Evolutionary conservation across 768 basidiomycete species (phyloP).

Genomic region (Podaxis mareebaensis): DNA sequence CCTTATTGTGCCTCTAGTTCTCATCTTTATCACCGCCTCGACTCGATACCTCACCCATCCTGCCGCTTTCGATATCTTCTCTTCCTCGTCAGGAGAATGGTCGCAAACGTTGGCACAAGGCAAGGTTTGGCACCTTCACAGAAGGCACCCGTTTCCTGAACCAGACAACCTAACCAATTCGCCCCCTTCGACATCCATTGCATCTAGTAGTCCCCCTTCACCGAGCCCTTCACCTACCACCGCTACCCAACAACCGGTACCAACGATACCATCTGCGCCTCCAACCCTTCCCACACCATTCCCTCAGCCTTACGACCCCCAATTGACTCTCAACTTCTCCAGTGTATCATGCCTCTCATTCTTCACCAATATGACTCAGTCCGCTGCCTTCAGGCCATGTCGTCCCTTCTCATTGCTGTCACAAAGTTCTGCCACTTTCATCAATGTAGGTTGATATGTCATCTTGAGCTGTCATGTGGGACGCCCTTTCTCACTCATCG

Average conservation of each 20-base stretch:
- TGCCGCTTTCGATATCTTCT: constrained; percentile 42
- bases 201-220: constrained; percentile 14
- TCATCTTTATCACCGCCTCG: constrained; percentile 54
- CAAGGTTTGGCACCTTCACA: constrained; percentile 41
- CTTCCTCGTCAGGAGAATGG: constrained; percentile 25
- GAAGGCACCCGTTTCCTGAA: constrained; percentile 36
- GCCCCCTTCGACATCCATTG: constrained; percentile 4
- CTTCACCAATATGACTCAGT: constrained; percentile 73
- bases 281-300: constrained; percentile 73
- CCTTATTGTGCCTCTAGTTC: constrained; percentile 53
- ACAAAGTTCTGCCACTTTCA: constrained; percentile 53
- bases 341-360: constrained; percentile 65
- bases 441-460: constrained; percentile 42
- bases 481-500: constrained; percentile 13
- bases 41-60: constrained; percentile 54
- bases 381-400: constrained; percentile 64
- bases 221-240: constrained; percentile 22
- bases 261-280: constrained; percentile 49
- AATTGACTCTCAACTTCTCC: constrained; percentile 66
- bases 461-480: not conserved
- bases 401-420: constrained; percentile 73
- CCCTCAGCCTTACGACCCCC: constrained; percentile 71
- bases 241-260: constrained; percentile 31
- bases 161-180: constrained; percentile 9
- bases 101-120: constrained; percentile 12